phyloP scores from a whole-genome alignment of 177 flowering plant genomes.

The Vitis hybrid region DNA sequence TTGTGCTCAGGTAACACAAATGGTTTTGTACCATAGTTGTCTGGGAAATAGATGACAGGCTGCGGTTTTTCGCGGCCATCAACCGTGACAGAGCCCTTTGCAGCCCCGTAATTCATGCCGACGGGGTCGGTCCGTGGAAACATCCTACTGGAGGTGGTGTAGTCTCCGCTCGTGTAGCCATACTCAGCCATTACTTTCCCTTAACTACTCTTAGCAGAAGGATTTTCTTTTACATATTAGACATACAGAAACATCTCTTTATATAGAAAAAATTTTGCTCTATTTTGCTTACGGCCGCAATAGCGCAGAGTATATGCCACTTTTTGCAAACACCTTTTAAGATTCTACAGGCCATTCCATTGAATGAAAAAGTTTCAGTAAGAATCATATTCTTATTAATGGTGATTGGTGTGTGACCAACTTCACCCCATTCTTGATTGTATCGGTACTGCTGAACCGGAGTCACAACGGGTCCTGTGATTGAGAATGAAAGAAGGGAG shows the following conservation, averaged over 20 bases:
- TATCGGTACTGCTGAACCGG: no score
- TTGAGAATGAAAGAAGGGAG: no score
- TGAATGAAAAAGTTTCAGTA: no score
- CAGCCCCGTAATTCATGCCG: no score
- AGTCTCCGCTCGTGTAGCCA: slow-evolving; percentile 2
- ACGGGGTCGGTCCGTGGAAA: neutral
- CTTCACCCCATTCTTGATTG: no score
- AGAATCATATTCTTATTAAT: no score
- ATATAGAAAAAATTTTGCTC: neutral
- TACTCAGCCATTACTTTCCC: slow-evolving; percentile 8
- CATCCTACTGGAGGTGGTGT: neutral
- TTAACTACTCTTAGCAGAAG: neutral
- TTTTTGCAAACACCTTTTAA: no score
- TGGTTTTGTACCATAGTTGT: slow-evolving; percentile 14
- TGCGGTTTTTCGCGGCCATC: slow-evolving; percentile 29
- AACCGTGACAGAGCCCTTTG: slow-evolving; percentile 10
- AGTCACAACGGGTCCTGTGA: no score
- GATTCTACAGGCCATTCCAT: no score
- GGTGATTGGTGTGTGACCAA: no score
- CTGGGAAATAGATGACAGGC: slow-evolving; percentile 10
- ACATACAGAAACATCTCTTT: neutral
- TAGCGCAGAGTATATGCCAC: no score
- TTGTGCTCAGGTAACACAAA: slow-evolving; percentile 11
- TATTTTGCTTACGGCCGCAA: no score
- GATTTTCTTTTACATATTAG: neutral